Evolutionary conservation across 2,329 filamentous ascomycete genomes (phyloP), one percentile per base, ranked within the genome.

Genomic region (Alternaria sp.): DNA sequence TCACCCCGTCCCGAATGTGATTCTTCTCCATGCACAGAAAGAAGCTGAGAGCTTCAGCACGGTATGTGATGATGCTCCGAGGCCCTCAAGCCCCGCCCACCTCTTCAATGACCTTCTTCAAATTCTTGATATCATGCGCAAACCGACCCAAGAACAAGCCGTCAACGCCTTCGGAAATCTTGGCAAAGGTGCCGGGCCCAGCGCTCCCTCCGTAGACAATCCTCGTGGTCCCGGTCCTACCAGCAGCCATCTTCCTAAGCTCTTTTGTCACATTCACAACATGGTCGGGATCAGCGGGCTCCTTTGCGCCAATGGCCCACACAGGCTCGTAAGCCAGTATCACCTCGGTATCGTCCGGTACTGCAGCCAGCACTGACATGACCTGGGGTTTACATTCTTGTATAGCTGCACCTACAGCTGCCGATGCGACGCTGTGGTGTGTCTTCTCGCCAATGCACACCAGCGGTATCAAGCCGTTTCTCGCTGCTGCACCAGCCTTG

Each of bases 251-350:
- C 27, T 86, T 84, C 55, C 89, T 84, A 50, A 94, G 83, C 18
- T 86, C 87, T 69, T 85, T 84, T 16, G 91, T 89, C 2, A 95
- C 91, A 38, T 83, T 85, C 4, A 90, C 85, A 0, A 96, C 90
- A 74, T 96, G 90, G 63, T 89, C 88, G 18, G 89, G 86, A 8
- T 85, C 85, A 0, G 92, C 92, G 3, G 92, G 92, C 71, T 89
- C 82, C 2, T 85, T 82, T 10, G 92, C 89, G 0, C 92, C 92
- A 77, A 95, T 96, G 1, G 92, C 92, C 92, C 92, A 96, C 2
- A 95, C 92, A 8, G 92, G 92, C 81, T 96, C 92, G 74, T 96
- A 96, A 1, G 92, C 92, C 59, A 96, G 84, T 7, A 94, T 86
- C 5, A 95, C 85, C 49, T 93, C 89, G 0, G 88, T 86, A 16